Base-by-base conservation (phyloP, 1,284 basidiomycete genomes). In the Neolentinus lepideus region DNA sequence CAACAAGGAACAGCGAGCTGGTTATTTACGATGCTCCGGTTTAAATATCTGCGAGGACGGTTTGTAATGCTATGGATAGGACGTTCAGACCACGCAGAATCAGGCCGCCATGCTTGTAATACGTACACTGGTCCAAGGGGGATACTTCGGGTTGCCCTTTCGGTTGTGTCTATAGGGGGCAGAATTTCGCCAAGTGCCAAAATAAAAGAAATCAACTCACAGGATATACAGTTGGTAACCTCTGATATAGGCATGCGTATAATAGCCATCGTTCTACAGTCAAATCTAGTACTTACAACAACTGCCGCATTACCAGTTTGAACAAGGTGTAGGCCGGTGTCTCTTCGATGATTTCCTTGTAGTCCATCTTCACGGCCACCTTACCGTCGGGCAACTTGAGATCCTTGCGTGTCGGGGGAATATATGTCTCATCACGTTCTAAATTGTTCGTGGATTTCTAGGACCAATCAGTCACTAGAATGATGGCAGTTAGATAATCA, bases 291-390 rank as follows among this genome's bases (percentile, higher is more conserved):
- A 62, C 67, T 57, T 52, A 69, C 67, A 80, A 60, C 55, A 78
- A 70, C 64, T 82, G 70, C 61, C 80, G 77, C 22, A 82, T 61
- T 53, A 84, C 58, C 60, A 83, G 67, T 68, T 77, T 77, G 67
- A 70, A 66, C 36, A 85, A 68, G 51, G 78, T 78, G 68, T 72
- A 83, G 3, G 80, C 61, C 1, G 86, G 86, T 9, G 84, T 83
- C 63, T 89, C 72, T 29, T 69, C 71, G n/a, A 73, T 54, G 16
- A 69, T 57, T 35, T 70, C 68, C 52, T 64, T 63, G 58, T 72
- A 72, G 58, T 72, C 67, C 59, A 67, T 64, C 19, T 57, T 55
- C 0, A 60, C 66, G 3, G 70, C 67, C 9, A 60, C 52, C 2
- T 60, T 56, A 2, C 62, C 64, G 21, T 63, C 58, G 2, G 71